These are phyloP conservation scores for Dictyostelium capitatum DNA, from an alignment of 78 protist species.

Conservation along the genomic window DNA sequence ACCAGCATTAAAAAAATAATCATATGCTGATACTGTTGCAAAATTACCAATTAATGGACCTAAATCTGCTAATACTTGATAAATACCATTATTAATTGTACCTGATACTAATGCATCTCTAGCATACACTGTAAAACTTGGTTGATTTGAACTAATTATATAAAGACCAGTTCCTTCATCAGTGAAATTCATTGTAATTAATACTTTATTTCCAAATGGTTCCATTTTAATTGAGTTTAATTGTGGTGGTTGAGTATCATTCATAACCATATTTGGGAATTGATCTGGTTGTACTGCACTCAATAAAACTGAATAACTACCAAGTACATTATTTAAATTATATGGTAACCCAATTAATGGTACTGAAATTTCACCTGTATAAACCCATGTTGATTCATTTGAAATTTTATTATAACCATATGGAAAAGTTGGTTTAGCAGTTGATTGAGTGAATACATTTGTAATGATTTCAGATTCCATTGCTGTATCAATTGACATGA, in stretches of 20 bases:
- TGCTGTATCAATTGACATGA: too few species aligned
- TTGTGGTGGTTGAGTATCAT: not conserved
- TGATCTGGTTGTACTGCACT: too few species aligned
- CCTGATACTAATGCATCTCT: not conserved
- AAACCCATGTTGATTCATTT: too few species aligned
- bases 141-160: not conserved
- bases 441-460: too few species aligned
- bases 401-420: too few species aligned
- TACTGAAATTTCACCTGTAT: not conserved
- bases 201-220: too few species aligned
- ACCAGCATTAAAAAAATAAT: too few species aligned
- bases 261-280: not conserved
- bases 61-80: not conserved
- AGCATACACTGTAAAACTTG: not conserved
- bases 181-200: not conserved
- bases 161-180: not conserved
- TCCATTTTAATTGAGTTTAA: not conserved
- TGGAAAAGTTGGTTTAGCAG: too few species aligned
- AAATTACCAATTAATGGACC: not conserved
- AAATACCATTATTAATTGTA: not conserved
- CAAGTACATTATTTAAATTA: not conserved
- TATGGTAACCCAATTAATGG: too few species aligned
- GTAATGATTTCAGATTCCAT: too few species aligned
- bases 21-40: not conserved
- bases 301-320: too few species aligned